Percentiles rank a stretch among this genome's conserved stretches.
Evolutionary conservation across 1,284 basidiomycete species (phyloP).

Genomic region (Clitocybe nebularis): DNA sequence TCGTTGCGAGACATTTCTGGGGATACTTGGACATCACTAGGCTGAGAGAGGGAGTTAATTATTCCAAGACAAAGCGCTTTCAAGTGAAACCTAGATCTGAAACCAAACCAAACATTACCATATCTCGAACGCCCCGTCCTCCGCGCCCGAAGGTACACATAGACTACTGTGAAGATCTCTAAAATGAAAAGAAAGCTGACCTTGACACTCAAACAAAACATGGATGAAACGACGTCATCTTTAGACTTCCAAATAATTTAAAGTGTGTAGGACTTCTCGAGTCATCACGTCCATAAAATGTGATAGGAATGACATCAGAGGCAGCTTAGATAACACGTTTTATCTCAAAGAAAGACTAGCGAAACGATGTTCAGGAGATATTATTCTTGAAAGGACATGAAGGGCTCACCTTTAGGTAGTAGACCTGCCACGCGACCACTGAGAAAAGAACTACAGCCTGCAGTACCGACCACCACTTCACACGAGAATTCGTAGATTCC

Average conservation of each 20-base stretch:
- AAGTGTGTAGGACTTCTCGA: no score
- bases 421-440: slow-evolving; percentile 96
- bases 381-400: neutral
- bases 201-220: neutral
- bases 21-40: neutral
- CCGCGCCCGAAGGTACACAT: neutral
- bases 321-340: slow-evolving; percentile 78
- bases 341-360: slow-evolving; percentile 87
- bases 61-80: neutral
- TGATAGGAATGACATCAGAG: neutral
- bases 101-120: neutral
- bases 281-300: neutral
- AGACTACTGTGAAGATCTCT: neutral
- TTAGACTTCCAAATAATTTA: neutral
- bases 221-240: neutral
- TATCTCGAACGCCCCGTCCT: neutral
- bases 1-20: neutral
- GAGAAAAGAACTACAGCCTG: slow-evolving; percentile 86
- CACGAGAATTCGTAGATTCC: slow-evolving; percentile 91
- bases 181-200: neutral
- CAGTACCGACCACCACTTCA: slow-evolving; percentile 98
- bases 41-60: neutral
- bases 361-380: slow-evolving; percentile 7
- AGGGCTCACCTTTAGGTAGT: slow-evolving; percentile 87
- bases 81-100: neutral